Conservation (phyloP, 2,329 filamentous ascomycete genomes). For the Moelleriella libera region DNA sequence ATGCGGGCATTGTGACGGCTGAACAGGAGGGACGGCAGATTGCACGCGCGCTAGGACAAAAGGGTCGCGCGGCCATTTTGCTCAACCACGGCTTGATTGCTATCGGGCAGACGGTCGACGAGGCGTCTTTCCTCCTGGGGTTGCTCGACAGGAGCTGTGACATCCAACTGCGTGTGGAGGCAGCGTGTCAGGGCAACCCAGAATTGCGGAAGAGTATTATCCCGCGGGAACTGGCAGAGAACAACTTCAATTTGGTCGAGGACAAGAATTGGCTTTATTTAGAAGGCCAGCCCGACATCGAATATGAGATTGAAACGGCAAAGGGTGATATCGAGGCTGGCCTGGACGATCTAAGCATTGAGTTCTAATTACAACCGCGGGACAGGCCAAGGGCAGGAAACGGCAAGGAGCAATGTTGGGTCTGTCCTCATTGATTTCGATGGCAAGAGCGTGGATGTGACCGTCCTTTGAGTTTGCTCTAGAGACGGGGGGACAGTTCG, state of each 20-base stretch:
- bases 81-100: slow-evolving; percentile 62
- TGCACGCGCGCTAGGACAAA: slow-evolving; percentile 40
- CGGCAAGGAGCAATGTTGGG: too few relatives aligned
- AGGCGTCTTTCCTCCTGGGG: slow-evolving; percentile 57
- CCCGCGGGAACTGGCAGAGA: slow-evolving; percentile 21
- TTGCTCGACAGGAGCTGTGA: slow-evolving; percentile 55
- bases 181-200: slow-evolving; percentile 33
- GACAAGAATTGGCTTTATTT: slow-evolving; percentile 25
- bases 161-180: slow-evolving; percentile 54
- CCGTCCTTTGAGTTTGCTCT: too few relatives aligned
- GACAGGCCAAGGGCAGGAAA: too few relatives aligned
- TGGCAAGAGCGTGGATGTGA: too few relatives aligned
- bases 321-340: slow-evolving; percentile 14
- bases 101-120: slow-evolving; percentile 58
- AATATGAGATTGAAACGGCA: slow-evolving; percentile 28
- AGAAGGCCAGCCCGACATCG: slow-evolving; percentile 31
- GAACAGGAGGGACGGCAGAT: slow-evolving; percentile 51
- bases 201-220: slow-evolving; percentile 26
- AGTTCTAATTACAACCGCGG: background rate
- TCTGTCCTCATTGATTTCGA: too few relatives aligned
- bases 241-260: slow-evolving; percentile 27
- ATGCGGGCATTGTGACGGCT: slow-evolving; percentile 40
- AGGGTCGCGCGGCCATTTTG: slow-evolving; percentile 48
- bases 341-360: slow-evolving; percentile 11
- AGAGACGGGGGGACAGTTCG: too few relatives aligned